These are phyloP conservation scores for Raffaelea albimanens DNA, from an alignment of 2,329 filamentous ascomycete genomes.

Conservation along the genomic window DNA sequence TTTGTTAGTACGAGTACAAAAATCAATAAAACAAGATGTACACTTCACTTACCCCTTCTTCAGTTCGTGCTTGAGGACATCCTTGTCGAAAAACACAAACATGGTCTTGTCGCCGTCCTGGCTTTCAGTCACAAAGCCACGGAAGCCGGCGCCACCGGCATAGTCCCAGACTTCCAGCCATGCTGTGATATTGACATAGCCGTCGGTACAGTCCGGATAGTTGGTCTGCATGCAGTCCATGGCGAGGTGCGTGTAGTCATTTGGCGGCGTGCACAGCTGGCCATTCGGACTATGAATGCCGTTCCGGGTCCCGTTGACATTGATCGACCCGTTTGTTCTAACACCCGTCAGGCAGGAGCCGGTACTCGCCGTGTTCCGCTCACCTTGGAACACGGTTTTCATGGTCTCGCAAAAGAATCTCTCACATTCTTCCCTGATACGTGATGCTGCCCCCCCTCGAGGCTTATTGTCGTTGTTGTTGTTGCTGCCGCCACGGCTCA, in stretches of 20 bases:
- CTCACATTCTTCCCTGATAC: conserved; percentile 99
- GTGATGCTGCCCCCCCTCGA: conserved; percentile 87
- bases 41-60: conserved; percentile 69
- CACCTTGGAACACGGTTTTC: conserved; percentile 90
- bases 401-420: conserved; percentile 98
- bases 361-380: conserved; percentile 68
- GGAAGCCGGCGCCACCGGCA: conserved; percentile 71
- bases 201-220: conserved; percentile 12
- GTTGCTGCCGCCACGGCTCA: conserved; percentile 19
- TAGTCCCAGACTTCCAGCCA: conserved; percentile 84
- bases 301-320: conserved; percentile 3
- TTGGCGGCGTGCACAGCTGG: conserved; percentile 34
- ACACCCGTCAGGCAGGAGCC: conserved; percentile 84
- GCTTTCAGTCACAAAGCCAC: conserved; percentile 70
- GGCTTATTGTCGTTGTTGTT: conserved; percentile 34
- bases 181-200: conserved; percentile 35
- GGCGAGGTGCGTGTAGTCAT: conserved; percentile 31
- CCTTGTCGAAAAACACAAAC: conserved; percentile 77
- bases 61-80: conserved; percentile 63
- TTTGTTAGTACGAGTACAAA: conserved; percentile 3
- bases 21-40: neutral
- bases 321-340: too few species aligned
- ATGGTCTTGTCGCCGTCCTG: conserved; percentile 52
- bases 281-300: conserved; percentile 9
- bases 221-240: conserved; percentile 15